Evolutionary conservation across 306 rosid genomes (phyloP), one percentile per base, ranked within the genome.

Genomic region (Astragalus membranaceus): DNA sequence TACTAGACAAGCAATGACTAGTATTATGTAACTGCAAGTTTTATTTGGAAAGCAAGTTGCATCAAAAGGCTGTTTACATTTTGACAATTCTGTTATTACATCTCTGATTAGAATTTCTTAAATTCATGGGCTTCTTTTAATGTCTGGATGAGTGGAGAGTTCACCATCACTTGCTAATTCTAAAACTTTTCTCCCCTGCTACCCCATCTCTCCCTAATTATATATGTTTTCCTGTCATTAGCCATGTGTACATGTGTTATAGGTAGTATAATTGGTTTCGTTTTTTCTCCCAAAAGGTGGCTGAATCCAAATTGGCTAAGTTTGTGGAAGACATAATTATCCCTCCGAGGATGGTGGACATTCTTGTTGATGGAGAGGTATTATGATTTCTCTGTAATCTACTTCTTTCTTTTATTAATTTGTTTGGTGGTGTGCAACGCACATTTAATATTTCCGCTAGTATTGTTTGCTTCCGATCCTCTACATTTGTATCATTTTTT

Each of bases 281-380:
- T 17, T 55, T 37, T 72, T 75, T 69, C 82, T 61, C 67, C 43
- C 44, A 69, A 82, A 72, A 93, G 98, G 95, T 88, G 59, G 95
- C 99, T 55, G 99, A 94, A 78, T 88, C 95, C 78, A 94, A 87
- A 46, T 75, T 94, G 87, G 96, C 99, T 16, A 91, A 87, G 71
- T 94, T 94, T 81, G 99, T 94, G 4, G 99, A 91, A 86, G 99
- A 94, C 83, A 87, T 94, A 66, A 88, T 94, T 48, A 87, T 94
- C 68, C 97, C 99, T 77, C 99, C 99, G 74, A 91, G 95, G 78
- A 94, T 94, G 96, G 91, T 94, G 53, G 96, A 94, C 82, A 71
- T 94, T 69, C 83, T 91, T 69, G 88, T 87, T 53, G 97, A 94
- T 69, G 96, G 95, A 80, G 97, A 94, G 97, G 98, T 93, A 81